Conservation (phyloP, 495 filamentous ascomycete genomes). For the Penicillium diatomitis region DNA sequence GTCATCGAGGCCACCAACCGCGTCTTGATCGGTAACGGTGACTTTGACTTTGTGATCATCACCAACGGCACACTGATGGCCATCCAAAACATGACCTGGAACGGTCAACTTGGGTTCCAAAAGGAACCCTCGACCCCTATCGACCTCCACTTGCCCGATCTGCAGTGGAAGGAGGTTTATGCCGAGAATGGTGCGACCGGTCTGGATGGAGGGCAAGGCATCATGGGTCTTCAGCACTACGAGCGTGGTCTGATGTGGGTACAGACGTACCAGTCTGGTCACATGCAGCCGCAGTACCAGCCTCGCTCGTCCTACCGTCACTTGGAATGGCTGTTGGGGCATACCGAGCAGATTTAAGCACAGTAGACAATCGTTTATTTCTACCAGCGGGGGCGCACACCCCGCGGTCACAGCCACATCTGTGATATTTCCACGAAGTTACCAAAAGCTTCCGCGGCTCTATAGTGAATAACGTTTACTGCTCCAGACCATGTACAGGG, state of each 20-base stretch:
- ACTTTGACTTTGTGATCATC: slow-evolving; percentile 53
- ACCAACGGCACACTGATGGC: slow-evolving; percentile 52
- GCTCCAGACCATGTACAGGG: too few relatives aligned
- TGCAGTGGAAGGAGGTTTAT: slow-evolving; percentile 24
- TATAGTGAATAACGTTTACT: too few relatives aligned
- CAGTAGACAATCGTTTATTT: too few relatives aligned
- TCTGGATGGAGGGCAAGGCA: slow-evolving; percentile 37
- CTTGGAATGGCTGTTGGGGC: slow-evolving; percentile 57
- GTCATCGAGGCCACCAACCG: slow-evolving; percentile 54
- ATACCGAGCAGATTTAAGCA: slow-evolving; percentile 33
- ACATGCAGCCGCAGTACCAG: slow-evolving; percentile 59
- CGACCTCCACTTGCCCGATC: slow-evolving; percentile 28
- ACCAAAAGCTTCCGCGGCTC: too few relatives aligned
- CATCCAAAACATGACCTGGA: slow-evolving; percentile 65
- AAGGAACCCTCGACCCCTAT: slow-evolving; percentile 27
- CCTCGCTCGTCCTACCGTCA: slow-evolving; percentile 58
- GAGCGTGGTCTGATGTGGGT: slow-evolving; percentile 68
- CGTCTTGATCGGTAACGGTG: slow-evolving; percentile 50
- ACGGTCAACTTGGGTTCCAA: slow-evolving; percentile 53
- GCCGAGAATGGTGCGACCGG: slow-evolving; percentile 17
- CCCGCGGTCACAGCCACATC: too few relatives aligned
- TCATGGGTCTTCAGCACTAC: slow-evolving; percentile 54
- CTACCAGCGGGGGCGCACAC: too few relatives aligned
- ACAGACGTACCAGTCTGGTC: slow-evolving; percentile 50
- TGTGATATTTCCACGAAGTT: too few relatives aligned